Conservation (phyloP, 116 monocot species). For the Zostera marina region DNA sequence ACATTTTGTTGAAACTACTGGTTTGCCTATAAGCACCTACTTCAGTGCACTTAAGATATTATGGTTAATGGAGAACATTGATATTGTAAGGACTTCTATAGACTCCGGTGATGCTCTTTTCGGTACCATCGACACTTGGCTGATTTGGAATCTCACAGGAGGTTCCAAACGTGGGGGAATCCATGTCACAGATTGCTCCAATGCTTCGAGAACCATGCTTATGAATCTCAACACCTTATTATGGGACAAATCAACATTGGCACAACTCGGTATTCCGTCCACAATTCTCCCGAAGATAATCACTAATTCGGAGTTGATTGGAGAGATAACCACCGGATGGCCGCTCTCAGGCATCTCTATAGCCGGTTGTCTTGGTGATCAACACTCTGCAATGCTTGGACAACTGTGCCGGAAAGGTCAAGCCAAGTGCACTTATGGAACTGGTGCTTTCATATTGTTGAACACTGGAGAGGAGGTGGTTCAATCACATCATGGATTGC, state of each 20-base stretch:
- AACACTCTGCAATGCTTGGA: constrained; percentile 87
- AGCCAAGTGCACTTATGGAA: constrained; percentile 90
- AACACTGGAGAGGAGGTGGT: constrained; percentile 60
- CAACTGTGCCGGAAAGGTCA: constrained; percentile 70
- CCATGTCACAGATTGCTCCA: constrained; percentile 86
- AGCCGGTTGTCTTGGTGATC: constrained; percentile 76
- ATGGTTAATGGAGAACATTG: constrained; percentile 82
- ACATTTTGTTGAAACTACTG: constrained; percentile 74
- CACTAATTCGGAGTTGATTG: constrained; percentile 60
- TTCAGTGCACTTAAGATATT: constrained; percentile 86
- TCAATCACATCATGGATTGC: constrained; percentile 45
- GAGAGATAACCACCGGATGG: constrained; percentile 54
- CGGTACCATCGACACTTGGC: constrained; percentile 79
- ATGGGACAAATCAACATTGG: constrained; percentile 65
- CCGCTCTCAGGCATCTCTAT: constrained; percentile 64
- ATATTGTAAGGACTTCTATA: constrained; percentile 38
- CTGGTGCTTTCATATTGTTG: constrained; percentile 84
- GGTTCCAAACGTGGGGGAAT: constrained; percentile 37
- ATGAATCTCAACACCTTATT: constrained; percentile 74
- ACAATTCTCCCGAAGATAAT: constrained; percentile 72
- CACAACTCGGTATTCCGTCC: constrained; percentile 38
- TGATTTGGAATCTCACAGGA: constrained; percentile 94
- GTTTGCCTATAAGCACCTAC: constrained; percentile 85
- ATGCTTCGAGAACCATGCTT: constrained; percentile 86
- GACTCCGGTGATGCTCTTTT: constrained; percentile 63